Conservation (phyloP, 305 asterid species). For the Vinca major region DNA sequence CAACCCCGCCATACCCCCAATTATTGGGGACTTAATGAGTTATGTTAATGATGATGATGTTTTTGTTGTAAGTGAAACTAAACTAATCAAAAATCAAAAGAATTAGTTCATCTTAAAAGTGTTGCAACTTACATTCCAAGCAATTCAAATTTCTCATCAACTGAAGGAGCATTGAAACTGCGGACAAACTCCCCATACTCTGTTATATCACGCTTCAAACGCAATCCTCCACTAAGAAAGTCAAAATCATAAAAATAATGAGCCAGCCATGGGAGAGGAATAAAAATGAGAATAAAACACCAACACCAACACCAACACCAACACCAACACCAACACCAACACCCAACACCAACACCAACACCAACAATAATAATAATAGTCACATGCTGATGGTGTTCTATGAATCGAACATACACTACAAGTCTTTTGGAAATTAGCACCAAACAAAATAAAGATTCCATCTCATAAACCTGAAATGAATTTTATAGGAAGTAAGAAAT, state of each 20-base stretch:
- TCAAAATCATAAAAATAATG: slow-evolving; percentile 16
- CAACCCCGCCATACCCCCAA: too few relatives aligned
- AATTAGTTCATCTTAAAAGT: slow-evolving; percentile 6
- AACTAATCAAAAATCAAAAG: slow-evolving; percentile 6
- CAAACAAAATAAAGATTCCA: background rate
- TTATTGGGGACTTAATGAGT: too few relatives aligned
- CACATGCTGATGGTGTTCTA: background rate
- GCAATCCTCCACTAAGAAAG: slow-evolving; percentile 70
- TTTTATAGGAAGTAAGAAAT: background rate
- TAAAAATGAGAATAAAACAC: background rate
- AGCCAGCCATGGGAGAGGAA: background rate
- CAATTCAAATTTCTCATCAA: slow-evolving; percentile 87
- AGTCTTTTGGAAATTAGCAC: background rate
- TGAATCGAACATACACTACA: background rate
- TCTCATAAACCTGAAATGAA: background rate
- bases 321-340: too few relatives aligned
- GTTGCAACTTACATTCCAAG: slow-evolving; percentile 75
- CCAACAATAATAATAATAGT: background rate
- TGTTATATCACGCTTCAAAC: slow-evolving; percentile 94
- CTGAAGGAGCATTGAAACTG: slow-evolving; percentile 87
- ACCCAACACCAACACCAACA: too few relatives aligned
- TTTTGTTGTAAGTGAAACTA: slow-evolving; percentile 17
- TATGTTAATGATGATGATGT: too few relatives aligned
- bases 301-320: too few relatives aligned
- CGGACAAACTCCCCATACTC: slow-evolving; percentile 96